Evolutionary conservation across 176 grass and related monocot genomes (phyloP).

Genomic region (Canna indica): DNA sequence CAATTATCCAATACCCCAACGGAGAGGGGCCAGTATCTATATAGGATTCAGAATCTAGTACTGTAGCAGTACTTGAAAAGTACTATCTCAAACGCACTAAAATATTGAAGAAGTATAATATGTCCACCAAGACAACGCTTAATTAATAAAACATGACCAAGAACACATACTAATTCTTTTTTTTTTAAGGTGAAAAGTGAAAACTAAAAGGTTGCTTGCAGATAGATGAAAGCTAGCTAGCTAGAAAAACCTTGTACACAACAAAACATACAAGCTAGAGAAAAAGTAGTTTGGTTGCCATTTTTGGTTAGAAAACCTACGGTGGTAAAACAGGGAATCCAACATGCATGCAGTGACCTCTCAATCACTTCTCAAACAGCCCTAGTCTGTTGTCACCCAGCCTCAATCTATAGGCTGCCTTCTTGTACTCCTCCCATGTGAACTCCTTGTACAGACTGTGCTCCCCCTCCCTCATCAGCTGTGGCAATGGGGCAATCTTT

Average conservation of each 20-base stretch:
- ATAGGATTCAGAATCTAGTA: neutral
- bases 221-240: neutral
- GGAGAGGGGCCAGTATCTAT: neutral
- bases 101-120: neutral
- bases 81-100: neutral
- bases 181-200: neutral
- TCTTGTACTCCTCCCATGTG: constrained; percentile 99
- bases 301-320: neutral
- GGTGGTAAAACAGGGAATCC: neutral
- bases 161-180: neutral
- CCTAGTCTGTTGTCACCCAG: constrained; percentile 81
- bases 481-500: constrained; percentile 68
- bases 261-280: neutral
- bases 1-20: neutral
- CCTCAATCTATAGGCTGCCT: constrained; percentile 93
- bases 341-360: neutral
- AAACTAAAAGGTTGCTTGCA: too few relatives aligned
- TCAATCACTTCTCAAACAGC: constrained; percentile 44
- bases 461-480: constrained; percentile 73
- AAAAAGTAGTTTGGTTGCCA: neutral
- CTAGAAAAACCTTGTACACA: neutral
- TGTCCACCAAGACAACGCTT: neutral
- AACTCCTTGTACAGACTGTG: constrained; percentile 87
- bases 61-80: neutral
- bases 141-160: too few relatives aligned